A percentile compares a stretch with the other conserved stretches of the same genome.
These are phyloP conservation scores for Castanopsis chinensis DNA, from an alignment of 306 rosid species.

Conservation along the genomic window DNA sequence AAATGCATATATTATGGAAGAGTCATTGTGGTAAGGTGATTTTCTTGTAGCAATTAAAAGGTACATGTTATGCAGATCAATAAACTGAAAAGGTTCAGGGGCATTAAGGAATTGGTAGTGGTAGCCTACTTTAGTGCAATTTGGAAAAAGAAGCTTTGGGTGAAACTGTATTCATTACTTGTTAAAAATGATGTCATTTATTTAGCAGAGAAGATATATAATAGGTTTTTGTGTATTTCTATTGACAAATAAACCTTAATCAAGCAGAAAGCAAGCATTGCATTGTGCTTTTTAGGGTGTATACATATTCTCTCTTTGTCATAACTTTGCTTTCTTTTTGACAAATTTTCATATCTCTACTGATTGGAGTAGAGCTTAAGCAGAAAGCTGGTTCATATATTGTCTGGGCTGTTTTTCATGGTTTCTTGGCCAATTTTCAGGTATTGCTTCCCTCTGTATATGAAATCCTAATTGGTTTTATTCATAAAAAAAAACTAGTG, in stretches of 20 bases:
- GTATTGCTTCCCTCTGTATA: constrained; percentile 32
- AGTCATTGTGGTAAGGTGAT: no score
- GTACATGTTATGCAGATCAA: background rate
- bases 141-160: background rate
- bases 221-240: background rate
- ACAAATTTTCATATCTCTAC: background rate
- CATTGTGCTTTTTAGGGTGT: background rate
- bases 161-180: background rate
- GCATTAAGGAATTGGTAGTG: background rate
- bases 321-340: background rate
- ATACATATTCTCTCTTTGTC: background rate
- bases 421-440: constrained; percentile 94
- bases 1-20: no score
- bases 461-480: background rate
- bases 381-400: constrained; percentile 83
- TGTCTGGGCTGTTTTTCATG: constrained; percentile 78
- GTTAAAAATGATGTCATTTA: background rate
- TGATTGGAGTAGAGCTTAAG: constrained; percentile 56
- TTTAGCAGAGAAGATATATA: background rate
- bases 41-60: background rate
- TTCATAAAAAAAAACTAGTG: background rate
- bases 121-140: background rate
- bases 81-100: background rate
- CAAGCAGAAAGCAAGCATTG: background rate
- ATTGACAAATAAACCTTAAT: background rate